Conservation (phyloP, 108 stramenopile genomes). For the Aureococcus anophagefferens region DNA sequence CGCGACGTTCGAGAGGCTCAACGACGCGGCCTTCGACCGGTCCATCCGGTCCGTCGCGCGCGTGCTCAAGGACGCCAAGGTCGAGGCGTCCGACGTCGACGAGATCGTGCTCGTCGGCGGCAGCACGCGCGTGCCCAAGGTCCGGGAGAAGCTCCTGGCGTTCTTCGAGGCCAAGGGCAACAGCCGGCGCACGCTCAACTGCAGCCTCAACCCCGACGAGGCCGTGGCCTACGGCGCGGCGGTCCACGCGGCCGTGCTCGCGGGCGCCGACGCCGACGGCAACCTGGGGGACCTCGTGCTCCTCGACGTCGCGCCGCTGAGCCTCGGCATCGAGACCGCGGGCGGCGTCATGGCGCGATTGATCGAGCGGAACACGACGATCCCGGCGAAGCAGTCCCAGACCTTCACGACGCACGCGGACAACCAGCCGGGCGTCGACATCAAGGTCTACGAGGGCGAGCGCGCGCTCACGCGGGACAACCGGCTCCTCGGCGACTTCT, state of each 20-base stretch:
- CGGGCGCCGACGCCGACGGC: constrained; percentile 10
- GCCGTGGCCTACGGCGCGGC: constrained; percentile 64
- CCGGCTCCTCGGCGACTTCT: constrained; percentile 75
- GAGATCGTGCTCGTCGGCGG: constrained; percentile 61
- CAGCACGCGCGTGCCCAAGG: constrained; percentile 61
- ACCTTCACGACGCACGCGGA: constrained; percentile 86
- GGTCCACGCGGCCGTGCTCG: constrained; percentile 58
- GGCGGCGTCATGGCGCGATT: constrained; percentile 89
- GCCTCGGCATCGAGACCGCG: constrained; percentile 81
- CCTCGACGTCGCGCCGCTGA: constrained; percentile 71
- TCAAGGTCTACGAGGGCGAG: constrained; percentile 93
- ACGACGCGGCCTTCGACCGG: constrained; percentile 61
- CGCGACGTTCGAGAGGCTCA: constrained; percentile 42
- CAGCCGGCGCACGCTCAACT: constrained; percentile 13
- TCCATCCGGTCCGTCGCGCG: constrained; percentile 53
- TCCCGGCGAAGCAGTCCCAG: constrained; percentile 85
- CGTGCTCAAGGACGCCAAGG: constrained; percentile 55
- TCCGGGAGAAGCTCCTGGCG: constrained; percentile 42
- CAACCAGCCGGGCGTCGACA: constrained; percentile 81
- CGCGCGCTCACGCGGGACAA: constrained; percentile 85
- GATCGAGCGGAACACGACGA: constrained; percentile 81
- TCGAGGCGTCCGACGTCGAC: constrained; percentile 45
- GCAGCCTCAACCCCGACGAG: constrained; percentile 67
- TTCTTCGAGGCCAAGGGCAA: constrained; percentile 57
- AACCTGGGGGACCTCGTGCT: constrained; percentile 40